Percentiles rank a stretch among this genome's conserved stretches.
Conservation (phyloP, 106 monocot species). For the Phalaenopsis equestris region DNA sequence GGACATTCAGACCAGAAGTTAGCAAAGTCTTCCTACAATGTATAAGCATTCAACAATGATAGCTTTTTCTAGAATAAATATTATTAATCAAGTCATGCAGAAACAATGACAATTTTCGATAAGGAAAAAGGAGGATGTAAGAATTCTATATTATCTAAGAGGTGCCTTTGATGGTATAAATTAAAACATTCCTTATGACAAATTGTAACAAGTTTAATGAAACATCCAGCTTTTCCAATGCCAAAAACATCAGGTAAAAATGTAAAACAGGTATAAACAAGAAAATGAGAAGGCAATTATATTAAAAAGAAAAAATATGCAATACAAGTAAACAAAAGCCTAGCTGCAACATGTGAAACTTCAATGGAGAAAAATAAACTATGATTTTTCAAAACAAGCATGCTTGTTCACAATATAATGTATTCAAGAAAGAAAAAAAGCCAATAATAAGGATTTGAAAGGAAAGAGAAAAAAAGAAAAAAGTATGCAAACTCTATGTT, state of each 20-base stretch:
- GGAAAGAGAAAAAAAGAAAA: too few relatives aligned
- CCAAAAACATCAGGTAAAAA: neutral
- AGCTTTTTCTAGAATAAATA: neutral
- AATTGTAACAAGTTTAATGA: neutral
- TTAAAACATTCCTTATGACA: neutral
- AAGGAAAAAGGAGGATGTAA: neutral
- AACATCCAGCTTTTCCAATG: neutral
- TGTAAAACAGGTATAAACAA: neutral
- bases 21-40: constrained; percentile 84
- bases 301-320: too few relatives aligned
- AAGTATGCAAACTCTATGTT: too few relatives aligned
- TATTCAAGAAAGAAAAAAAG: neutral
- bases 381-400: neutral
- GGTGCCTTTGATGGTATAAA: neutral
- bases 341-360: neutral
- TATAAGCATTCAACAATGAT: constrained; percentile 6
- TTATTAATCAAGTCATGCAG: neutral
- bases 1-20: constrained; percentile 99
- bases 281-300: too few relatives aligned
- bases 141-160: neutral
- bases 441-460: too few relatives aligned
- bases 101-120: neutral
- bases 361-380: neutral
- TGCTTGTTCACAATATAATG: neutral
- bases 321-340: neutral